Percentiles rank a stretch among this genome's conserved stretches.
Conservation (phyloP, 345 rosid species). For the Citrus mangshanensis region DNA sequence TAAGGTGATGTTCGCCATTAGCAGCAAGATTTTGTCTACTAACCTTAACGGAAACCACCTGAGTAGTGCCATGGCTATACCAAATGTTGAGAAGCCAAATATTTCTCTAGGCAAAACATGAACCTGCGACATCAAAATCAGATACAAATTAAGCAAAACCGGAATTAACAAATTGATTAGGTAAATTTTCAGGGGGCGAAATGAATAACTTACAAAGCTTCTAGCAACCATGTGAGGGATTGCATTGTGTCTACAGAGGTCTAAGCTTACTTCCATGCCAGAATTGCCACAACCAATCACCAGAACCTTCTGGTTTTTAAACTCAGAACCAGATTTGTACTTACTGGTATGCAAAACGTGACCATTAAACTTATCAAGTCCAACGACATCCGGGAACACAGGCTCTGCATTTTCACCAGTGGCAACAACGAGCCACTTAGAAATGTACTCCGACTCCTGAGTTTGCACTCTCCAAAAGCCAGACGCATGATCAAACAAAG, state of each 20-base stretch:
- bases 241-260: conserved; percentile 60
- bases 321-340: conserved; percentile 63
- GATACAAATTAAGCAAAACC: neutral
- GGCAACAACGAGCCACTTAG: conserved; percentile 73
- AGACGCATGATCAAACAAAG: conserved; percentile 44
- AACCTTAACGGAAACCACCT: conserved; percentile 72
- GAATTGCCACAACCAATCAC: conserved; percentile 90
- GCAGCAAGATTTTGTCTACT: conserved; percentile 61
- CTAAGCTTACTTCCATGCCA: conserved; percentile 91
- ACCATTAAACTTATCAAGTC: conserved; percentile 48
- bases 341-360: conserved; percentile 55
- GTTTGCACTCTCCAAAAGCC: conserved; percentile 71
- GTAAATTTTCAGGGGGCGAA: no score
- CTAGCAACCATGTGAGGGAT: conserved; percentile 65
- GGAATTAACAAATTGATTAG: neutral
- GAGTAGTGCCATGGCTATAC: conserved; percentile 69
- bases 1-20: conserved; percentile 42
- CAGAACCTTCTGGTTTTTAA: conserved; percentile 49
- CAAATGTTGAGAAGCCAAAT: conserved; percentile 81
- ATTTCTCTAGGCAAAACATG: conserved; percentile 91
- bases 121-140: conserved; percentile 38
- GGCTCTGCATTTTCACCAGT: conserved; percentile 93
- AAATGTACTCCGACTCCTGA: conserved; percentile 45
- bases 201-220: conserved; percentile 43
- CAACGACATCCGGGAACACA: conserved; percentile 53